Evolutionary conservation across 2,329 filamentous ascomycete genomes (phyloP), one percentile per base, ranked within the genome.

Genomic region (Verticillium klebahnii): DNA sequence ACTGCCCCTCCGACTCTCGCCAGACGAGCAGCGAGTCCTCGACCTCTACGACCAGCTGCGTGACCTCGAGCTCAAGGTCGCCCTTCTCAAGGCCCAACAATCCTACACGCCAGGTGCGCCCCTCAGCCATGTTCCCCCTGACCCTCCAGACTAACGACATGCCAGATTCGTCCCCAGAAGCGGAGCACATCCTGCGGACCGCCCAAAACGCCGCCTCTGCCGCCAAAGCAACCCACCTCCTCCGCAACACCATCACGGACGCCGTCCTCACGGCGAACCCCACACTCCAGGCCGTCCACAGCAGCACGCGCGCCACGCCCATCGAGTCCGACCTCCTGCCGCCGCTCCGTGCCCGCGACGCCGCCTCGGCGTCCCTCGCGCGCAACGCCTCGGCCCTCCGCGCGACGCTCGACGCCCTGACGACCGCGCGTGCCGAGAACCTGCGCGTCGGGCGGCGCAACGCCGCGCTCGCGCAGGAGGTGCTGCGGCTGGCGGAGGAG

Each of bases 241-340:
- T 94, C 61, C 86, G 86, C 65, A 89, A 89, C 71, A 86, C 86
- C 64, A 87, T 91, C 25, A 80, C 88, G 25, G 86, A 90, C 64
- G 86, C 83, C 56, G 86, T 91, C 60, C 75, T 95, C 66, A 85
- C 86, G 67, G 87, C 88, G 61, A 89, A 92, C 68, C 91, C 92
- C 8, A 87, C 91, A 50, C 78, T 96, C 62, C 91, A 90, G 69
- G 89, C 92, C 7, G 86, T 94, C 45, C 91, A 96, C 72, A 79
- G 84, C 63, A 87, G 87, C 54, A 84, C 83, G 14, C 82, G 85
- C 63, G 83, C 86, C 19, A 85, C 86, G 2, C 84, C 85, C 55
- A 80, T 88, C 59, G 91, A 95, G 75, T 92, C 89, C 66, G 85
- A 89, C 60, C 81, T 96, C 12, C 76, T 90, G 14, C 86, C 88